These are phyloP conservation scores for Volvox carteri DNA, from an alignment of 163 green algal species.

Conservation along the genomic window DNA sequence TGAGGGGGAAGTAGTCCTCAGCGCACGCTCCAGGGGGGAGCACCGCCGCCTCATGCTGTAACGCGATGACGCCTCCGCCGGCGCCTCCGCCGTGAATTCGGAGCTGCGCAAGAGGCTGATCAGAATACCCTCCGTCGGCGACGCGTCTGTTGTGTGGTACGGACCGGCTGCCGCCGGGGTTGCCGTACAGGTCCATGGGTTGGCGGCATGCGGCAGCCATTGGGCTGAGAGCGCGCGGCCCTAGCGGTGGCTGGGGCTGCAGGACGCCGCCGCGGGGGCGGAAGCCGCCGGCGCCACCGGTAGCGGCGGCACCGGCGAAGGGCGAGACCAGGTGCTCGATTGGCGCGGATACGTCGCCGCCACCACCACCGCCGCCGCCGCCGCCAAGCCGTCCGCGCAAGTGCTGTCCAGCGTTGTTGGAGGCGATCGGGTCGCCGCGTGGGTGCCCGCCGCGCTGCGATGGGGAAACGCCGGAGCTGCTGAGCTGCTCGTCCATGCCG, in stretches of 20 bases:
- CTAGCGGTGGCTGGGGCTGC: neutral
- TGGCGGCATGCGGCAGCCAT: neutral
- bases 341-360: neutral
- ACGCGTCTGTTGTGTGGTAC: neutral
- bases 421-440: neutral
- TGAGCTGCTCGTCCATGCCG: neutral
- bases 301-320: neutral
- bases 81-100: neutral
- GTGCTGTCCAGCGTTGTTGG: conserved; percentile 15
- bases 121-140: neutral
- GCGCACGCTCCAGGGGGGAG: conserved; percentile 20
- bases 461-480: neutral
- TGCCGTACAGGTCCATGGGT: neutral
- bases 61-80: neutral
- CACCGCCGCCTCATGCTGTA: neutral
- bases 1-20: neutral
- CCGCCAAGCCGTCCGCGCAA: neutral
- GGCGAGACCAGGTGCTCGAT: neutral
- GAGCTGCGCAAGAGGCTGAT: neutral
- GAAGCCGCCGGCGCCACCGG: neutral
- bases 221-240: neutral
- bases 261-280: neutral
- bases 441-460: neutral
- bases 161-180: neutral
- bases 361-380: neutral